A percentile compares a stretch with the other conserved stretches of the same genome.
These are phyloP conservation scores for Caloboletus firmus DNA, from an alignment of 1,284 basidiomycete genomes.

Conservation along the genomic window DNA sequence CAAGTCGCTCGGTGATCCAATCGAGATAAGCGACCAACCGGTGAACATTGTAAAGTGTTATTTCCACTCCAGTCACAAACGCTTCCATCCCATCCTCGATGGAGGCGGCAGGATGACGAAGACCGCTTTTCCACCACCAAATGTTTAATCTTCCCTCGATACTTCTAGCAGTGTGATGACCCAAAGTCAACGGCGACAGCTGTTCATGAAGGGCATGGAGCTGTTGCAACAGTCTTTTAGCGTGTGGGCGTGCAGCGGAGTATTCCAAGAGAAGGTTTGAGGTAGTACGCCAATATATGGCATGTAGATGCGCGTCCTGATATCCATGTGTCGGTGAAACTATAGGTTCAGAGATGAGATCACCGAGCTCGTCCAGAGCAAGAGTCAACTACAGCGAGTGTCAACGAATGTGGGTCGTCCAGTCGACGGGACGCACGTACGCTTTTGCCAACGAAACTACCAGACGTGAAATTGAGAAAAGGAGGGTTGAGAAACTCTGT, in stretches of 20 bases:
- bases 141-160: neutral
- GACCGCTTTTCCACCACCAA: slow-evolving; percentile 11
- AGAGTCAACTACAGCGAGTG: slow-evolving; percentile 24
- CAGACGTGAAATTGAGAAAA: slow-evolving; percentile 25
- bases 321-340: neutral
- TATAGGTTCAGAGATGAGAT: slow-evolving; percentile 12
- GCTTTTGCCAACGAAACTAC: slow-evolving; percentile 33
- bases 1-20: slow-evolving; percentile 30
- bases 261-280: slow-evolving; percentile 38
- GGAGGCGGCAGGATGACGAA: slow-evolving; percentile 2
- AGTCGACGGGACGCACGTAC: slow-evolving; percentile 12
- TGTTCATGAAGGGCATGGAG: slow-evolving; percentile 19
- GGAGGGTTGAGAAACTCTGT: slow-evolving; percentile 18
- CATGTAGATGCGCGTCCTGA: slow-evolving; percentile 22
- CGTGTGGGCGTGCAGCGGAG: slow-evolving; percentile 30
- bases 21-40: slow-evolving; percentile 33
- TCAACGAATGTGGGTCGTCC: slow-evolving; percentile 3
- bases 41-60: slow-evolving; percentile 18
- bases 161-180: neutral
- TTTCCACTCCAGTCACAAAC: slow-evolving; percentile 26
- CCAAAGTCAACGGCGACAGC: slow-evolving; percentile 5
- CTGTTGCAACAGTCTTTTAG: slow-evolving; percentile 13
- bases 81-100: slow-evolving; percentile 10
- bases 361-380: slow-evolving; percentile 32
- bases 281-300: slow-evolving; percentile 32